phyloP scores from a whole-genome alignment of 805 yeast genomes.

The Schwanniomyces sp. region DNA sequence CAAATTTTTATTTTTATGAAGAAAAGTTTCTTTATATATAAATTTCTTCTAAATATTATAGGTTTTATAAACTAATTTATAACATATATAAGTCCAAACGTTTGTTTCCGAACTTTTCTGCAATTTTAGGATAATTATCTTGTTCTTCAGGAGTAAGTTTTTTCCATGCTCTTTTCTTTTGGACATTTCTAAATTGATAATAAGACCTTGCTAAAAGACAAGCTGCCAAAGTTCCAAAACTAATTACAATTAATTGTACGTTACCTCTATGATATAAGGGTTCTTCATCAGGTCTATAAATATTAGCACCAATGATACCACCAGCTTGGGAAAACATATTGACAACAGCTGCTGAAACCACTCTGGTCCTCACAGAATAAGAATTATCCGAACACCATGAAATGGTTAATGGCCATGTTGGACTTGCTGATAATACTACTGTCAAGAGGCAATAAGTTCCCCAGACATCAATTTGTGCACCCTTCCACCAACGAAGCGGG shows the following conservation, averaged over 20 bases:
- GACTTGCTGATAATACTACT: constrained; percentile 31
- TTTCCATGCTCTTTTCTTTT: constrained; percentile 51
- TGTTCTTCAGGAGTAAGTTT: constrained; percentile 49
- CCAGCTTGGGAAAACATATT: constrained; percentile 66
- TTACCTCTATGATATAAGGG: constrained; percentile 66
- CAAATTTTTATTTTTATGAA: too few relatives aligned
- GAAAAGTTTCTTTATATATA: too few relatives aligned
- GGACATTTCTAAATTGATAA: constrained; percentile 42
- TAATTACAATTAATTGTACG: constrained; percentile 34
- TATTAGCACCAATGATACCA: constrained; percentile 51
- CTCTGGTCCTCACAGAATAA: constrained; percentile 58
- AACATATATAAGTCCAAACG: constrained; percentile 62
- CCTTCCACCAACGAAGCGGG: constrained; percentile 40
- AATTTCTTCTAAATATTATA: too few relatives aligned
- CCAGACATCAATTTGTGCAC: constrained; percentile 41
- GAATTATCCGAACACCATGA: constrained; percentile 65
- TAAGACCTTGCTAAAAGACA: constrained; percentile 32
- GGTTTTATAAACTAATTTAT: too few relatives aligned
- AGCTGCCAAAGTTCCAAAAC: constrained; percentile 28
- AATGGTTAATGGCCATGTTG: constrained; percentile 55
- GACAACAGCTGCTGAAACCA: constrained; percentile 64
- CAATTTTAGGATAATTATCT: constrained; percentile 41
- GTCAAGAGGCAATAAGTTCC: constrained; percentile 40
- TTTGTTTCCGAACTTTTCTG: constrained; percentile 56
- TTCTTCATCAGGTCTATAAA: constrained; percentile 56